Evolutionary conservation across 306 rosid genomes (phyloP).

Genomic region (Sicyos baderoa): DNA sequence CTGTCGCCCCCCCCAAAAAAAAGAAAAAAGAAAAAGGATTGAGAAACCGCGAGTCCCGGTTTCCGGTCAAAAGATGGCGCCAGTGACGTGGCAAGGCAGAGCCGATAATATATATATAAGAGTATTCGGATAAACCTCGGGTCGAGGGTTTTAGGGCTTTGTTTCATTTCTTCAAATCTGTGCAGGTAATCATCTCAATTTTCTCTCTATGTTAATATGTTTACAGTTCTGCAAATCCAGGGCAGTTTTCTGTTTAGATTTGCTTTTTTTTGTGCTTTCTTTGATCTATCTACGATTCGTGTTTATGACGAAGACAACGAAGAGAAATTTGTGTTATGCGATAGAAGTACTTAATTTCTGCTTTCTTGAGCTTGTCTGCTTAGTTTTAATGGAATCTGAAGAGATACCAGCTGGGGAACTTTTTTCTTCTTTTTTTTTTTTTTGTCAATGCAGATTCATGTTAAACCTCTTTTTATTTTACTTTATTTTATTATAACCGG

Average conservation of each 20-base stretch:
- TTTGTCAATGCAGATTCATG: too few relatives aligned
- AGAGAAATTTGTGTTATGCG: neutral
- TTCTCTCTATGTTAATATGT: neutral
- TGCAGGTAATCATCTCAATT: neutral
- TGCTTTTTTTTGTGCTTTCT: neutral
- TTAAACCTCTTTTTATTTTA: neutral
- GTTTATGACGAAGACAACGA: neutral
- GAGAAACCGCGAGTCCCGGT: slow-evolving; percentile 24
- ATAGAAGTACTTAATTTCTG: neutral
- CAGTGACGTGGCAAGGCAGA: slow-evolving; percentile 17
- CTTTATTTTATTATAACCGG: too few relatives aligned
- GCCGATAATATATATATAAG: too few relatives aligned
- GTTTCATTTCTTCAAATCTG: neutral
- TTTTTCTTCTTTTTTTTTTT: too few relatives aligned
- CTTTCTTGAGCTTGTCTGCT: neutral
- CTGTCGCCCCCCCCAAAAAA: too few relatives aligned
- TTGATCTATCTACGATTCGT: neutral
- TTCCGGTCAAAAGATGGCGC: slow-evolving; percentile 19
- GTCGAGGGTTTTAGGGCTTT: slow-evolving; percentile 13
- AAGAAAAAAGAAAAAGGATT: too few relatives aligned
- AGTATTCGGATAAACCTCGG: slow-evolving; percentile 6
- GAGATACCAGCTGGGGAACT: neutral
- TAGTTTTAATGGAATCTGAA: neutral
- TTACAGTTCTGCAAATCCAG: neutral
- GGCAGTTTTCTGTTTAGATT: neutral